These are phyloP conservation scores for Coprinellus aureogranulatus DNA, from an alignment of 768 basidiomycete species.

Conservation along the genomic window DNA sequence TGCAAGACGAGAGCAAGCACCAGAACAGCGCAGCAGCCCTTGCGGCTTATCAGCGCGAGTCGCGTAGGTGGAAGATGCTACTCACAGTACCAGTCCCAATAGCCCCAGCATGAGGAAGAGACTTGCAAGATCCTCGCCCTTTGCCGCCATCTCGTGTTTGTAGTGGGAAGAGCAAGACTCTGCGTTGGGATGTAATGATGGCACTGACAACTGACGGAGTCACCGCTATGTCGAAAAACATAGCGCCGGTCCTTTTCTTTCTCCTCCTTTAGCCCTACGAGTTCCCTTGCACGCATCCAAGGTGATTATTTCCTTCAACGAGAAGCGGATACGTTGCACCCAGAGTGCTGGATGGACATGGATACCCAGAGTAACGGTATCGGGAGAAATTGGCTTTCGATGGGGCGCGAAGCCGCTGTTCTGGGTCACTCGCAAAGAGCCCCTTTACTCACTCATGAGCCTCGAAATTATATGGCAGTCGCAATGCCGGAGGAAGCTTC, in stretches of 20 bases:
- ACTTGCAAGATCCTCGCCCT: constrained; percentile 23
- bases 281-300: neutral
- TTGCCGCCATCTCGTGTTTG: neutral
- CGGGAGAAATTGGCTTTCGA: constrained; percentile 35
- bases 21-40: constrained; percentile 49
- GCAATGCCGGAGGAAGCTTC: too few species aligned
- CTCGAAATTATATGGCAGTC: too few species aligned
- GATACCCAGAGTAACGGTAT: constrained; percentile 31
- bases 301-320: neutral
- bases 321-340: neutral
- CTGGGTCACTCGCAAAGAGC: constrained; percentile 24
- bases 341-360: constrained; percentile 1
- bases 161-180: neutral
- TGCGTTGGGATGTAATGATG: too few species aligned
- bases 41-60: neutral
- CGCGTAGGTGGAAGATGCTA: constrained; percentile 3
- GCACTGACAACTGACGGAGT: too few species aligned
- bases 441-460: too few species aligned
- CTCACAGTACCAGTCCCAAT: constrained; percentile 51
- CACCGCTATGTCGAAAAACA: too few species aligned
- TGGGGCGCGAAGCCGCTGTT: constrained; percentile 36
- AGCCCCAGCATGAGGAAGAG: constrained; percentile 44
- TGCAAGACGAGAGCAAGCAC: constrained; percentile 68
- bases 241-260: too few species aligned
- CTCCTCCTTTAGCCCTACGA: too few species aligned